Base-by-base conservation (phyloP, 768 basidiomycete genomes). In the Lactifluus subvellereus region DNA sequence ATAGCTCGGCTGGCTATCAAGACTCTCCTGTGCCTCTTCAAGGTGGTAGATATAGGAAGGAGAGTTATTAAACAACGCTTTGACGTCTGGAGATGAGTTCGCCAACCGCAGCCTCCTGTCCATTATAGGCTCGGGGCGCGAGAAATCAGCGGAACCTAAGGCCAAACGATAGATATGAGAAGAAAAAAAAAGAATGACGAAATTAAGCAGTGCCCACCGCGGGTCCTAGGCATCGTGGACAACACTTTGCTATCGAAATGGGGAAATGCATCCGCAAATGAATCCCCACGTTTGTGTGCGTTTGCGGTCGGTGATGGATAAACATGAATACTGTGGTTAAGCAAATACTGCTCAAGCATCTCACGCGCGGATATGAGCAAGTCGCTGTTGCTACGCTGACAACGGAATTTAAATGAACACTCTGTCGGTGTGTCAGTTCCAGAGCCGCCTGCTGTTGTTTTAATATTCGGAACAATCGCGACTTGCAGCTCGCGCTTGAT, bases 211-310 rank as follows among this genome's bases (percentile, higher is more conserved):
- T 50, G 72, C 77, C 64, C 67, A 80, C 80, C 81, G 57, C 77
- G 72, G 71, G 89, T 88, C 62, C 84, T 82, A 54, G 85, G 83
- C 69, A 85, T 81, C 9, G 89, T 87, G 16, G 94, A 87, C 53
- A 97, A 79, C 1, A 97, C 85, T 74, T 94, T 97, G 77, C 91
- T 93, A 72, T 97, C 93, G 73, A 97, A 96, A 74, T 96, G 94
- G 30, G 94, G 91, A 80, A 96, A 95, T 2, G 94, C 91, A 71
- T 96, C 94, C 38, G 94, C 88, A 71, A 96, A 95, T 1, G 94
- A 93, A 71, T 98, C 95, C 7, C 88, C 89, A 51, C 93, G 82
- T 74, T 88, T 93, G 73, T 91, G 91, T 2, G 83, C 83, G 60
- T 88, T 85, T n/a, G 85, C 82, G 8, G 87, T 86, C 16, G 87